Evolutionary conservation across 2,329 filamentous ascomycete genomes (phyloP), one percentile per base, ranked within the genome.

Genomic region (Colletotrichum acutatum): DNA sequence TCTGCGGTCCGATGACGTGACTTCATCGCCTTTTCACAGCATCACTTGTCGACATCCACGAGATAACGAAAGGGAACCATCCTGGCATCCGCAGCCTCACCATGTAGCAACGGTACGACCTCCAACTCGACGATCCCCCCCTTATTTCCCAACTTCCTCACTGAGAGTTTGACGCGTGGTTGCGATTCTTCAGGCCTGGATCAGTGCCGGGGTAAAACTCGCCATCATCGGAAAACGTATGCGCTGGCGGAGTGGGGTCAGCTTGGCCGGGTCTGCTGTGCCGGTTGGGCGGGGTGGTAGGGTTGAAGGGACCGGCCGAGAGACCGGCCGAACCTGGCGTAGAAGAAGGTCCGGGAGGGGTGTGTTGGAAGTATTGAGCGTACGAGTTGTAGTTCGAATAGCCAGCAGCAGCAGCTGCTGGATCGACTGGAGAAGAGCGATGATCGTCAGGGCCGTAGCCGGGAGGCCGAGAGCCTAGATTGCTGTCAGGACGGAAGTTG

Each of bases 151-250:
- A 49, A 49, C 42, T n/a, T 49, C 42, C 42, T 49, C 42, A 49
- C 42, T 49, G 42, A 22, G 42, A 49, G 42, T 49, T n/a, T 11
- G 42, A 2, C 8, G 42, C 42, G 42, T 19, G 42, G 19, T 49
- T 9, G 0, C 5, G 42, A 8, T n/a, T 30, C 22, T 46, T 32
- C 28, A 69, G 26, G 1, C 32, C 32, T 6, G 54, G 53, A 3
- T 69, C 66, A 11, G 59, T 30, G 11, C 59, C 66, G 2, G 70
- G 70, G 22, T 69, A 72, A 46, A 63, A 72, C 4, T 64, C 53
- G 53, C 69, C 70, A 46, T 72, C 70, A 19, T 72, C 70, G 30
- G 57, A 32, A 19, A 72, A 72, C 0, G 66, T 69, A 46, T 72
- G 34, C 1, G 70, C 58, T 3, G 59, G 37, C n/a, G 66, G 70